Conservation (phyloP, 163 green algal genomes). For the Chlorella variabilis region DNA sequence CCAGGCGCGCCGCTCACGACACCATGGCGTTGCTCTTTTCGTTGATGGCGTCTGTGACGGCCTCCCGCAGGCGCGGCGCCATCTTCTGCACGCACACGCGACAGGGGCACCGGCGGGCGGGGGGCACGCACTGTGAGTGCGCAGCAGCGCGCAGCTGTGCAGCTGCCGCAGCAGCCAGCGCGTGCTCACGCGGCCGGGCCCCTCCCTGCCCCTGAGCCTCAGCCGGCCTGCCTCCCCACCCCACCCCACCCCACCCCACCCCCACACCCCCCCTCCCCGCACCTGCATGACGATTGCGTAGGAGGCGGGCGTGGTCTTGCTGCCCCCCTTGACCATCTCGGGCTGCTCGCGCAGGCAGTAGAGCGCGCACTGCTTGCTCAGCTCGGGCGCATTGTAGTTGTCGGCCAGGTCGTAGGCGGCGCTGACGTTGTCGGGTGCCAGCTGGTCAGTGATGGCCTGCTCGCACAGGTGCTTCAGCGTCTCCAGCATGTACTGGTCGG, state of each 20-base stretch:
- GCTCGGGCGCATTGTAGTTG: slow-evolving; percentile 79
- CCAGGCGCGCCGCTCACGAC: not conserved
- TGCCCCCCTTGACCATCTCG: slow-evolving; percentile 52
- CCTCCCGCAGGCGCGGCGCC: slow-evolving; percentile 12
- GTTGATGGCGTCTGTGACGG: slow-evolving; percentile 11
- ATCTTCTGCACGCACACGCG: slow-evolving; percentile 27
- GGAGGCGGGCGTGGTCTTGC: not conserved
- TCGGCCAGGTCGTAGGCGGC: slow-evolving; percentile 87
- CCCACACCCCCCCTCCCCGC: too few species aligned
- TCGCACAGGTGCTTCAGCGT: slow-evolving; percentile 94
- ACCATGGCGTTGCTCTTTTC: slow-evolving; percentile 28
- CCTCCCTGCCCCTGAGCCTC: not conserved
- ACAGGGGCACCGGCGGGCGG: not conserved
- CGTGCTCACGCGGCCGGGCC: too few species aligned
- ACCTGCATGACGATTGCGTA: not conserved
- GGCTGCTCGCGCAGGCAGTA: slow-evolving; percentile 88
- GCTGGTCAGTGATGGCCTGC: slow-evolving; percentile 72
- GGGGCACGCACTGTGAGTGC: too few species aligned
- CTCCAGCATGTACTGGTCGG: slow-evolving; percentile 96
- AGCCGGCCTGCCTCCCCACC: not conserved
- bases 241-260: not conserved
- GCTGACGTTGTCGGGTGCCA: slow-evolving; percentile 86
- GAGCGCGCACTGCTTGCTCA: slow-evolving; percentile 84
- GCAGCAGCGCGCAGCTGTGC: too few species aligned
- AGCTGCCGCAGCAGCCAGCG: too few species aligned